These are phyloP conservation scores for Rhodotorula diobovata DNA, from an alignment of 768 basidiomycete species.

Conservation along the genomic window DNA sequence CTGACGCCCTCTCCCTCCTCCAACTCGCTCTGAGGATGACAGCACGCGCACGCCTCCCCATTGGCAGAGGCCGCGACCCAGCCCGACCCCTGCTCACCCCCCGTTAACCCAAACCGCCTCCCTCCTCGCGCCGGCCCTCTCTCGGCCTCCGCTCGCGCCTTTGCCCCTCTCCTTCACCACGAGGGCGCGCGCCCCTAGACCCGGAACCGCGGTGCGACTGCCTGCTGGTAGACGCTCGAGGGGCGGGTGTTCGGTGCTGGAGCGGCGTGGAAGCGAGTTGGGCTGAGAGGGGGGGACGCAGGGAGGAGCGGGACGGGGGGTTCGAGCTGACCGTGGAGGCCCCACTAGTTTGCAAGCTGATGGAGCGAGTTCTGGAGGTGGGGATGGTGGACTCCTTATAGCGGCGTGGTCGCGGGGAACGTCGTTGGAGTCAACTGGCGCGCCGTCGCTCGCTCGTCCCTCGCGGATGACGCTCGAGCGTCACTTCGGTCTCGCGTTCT, in stretches of 20 bases:
- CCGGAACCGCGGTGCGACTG: neutral
- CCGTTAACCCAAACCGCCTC: neutral
- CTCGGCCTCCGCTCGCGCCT: neutral
- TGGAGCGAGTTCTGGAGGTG: neutral
- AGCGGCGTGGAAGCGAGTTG: too few relatives aligned
- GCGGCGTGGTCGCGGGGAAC: too few relatives aligned
- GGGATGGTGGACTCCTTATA: too few relatives aligned
- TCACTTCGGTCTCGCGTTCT: too few relatives aligned
- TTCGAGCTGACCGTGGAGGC: neutral
- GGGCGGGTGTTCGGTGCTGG: too few relatives aligned
- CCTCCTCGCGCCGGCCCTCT: neutral
- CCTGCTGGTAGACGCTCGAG: neutral
- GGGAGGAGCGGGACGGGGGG: neutral
- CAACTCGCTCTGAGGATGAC: neutral
- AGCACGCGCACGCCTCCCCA: too few relatives aligned
- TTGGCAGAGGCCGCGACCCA: too few relatives aligned
- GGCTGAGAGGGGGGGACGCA: neutral
- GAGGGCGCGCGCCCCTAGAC: too few relatives aligned
- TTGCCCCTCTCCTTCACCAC: too few relatives aligned
- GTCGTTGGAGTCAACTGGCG: too few relatives aligned
- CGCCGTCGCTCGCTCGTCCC: too few relatives aligned
- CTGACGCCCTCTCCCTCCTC: neutral
- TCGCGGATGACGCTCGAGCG: too few relatives aligned
- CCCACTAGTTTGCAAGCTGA: constrained; percentile 7
- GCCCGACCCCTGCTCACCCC: neutral